Evolutionary conservation across 1,284 basidiomycete species (phyloP).

Genomic region (Ceratobasidium sp.): DNA sequence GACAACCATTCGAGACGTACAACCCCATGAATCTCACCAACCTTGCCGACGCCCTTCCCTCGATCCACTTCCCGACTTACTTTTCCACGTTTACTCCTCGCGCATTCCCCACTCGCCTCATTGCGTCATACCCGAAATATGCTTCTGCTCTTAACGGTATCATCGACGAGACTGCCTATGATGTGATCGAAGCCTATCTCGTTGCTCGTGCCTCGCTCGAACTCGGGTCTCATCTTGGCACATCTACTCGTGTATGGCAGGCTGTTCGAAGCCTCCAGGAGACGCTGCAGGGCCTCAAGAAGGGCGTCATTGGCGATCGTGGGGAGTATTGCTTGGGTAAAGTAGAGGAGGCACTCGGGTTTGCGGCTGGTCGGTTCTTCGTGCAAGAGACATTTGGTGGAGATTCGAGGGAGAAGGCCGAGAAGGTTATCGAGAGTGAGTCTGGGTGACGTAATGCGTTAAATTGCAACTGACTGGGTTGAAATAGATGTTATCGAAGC

Average conservation of each 20-base stretch:
- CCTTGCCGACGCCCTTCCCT: slow-evolving; percentile 72
- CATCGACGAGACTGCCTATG: slow-evolving; percentile 69
- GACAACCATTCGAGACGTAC: slow-evolving; percentile 88
- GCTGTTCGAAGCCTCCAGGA: slow-evolving; percentile 74
- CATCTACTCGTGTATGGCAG: slow-evolving; percentile 75
- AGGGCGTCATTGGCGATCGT: slow-evolving; percentile 83
- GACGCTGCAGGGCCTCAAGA: slow-evolving; percentile 81
- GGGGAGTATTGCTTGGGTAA: slow-evolving; percentile 73
- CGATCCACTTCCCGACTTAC: slow-evolving; percentile 78
- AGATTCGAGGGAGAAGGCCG: slow-evolving; percentile 79
- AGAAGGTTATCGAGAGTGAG: slow-evolving; percentile 80
- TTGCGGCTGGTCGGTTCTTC: slow-evolving; percentile 78
- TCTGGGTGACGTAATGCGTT: not conserved
- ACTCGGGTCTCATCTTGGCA: slow-evolving; percentile 73
- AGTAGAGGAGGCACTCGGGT: slow-evolving; percentile 72
- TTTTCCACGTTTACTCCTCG: slow-evolving; percentile 84
- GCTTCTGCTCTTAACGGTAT: slow-evolving; percentile 71
- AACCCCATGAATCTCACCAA: slow-evolving; percentile 79
- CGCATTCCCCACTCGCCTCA: slow-evolving; percentile 74
- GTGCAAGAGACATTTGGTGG: slow-evolving; percentile 86
- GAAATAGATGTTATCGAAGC: slow-evolving; percentile 75
- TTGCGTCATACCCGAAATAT: slow-evolving; percentile 86
- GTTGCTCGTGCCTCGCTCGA: slow-evolving; percentile 70
- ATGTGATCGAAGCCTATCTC: slow-evolving; percentile 87
- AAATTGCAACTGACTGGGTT: not conserved